These are phyloP conservation scores for Xerocomellus dryophilus DNA, from an alignment of 768 basidiomycete genomes.

Conservation along the genomic window DNA sequence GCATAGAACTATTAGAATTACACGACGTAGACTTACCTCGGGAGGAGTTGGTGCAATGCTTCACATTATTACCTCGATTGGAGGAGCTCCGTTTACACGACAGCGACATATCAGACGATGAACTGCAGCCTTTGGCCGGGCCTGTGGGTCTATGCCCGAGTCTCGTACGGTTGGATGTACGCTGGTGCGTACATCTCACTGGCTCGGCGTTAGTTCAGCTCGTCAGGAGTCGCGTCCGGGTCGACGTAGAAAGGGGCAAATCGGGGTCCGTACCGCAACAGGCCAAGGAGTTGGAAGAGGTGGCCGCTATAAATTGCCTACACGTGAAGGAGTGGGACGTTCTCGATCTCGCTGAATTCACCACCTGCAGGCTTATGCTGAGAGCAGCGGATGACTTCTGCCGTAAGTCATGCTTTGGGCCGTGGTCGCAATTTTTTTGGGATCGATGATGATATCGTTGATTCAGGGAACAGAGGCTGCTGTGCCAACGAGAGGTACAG, in stretches of 20 bases:
- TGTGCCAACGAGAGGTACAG: constrained; percentile 57
- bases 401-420: constrained; percentile 38
- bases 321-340: constrained; percentile 55
- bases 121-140: constrained; percentile 39
- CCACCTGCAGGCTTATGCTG: constrained; percentile 46
- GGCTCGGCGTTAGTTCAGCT: constrained; percentile 50
- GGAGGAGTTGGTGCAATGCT: constrained; percentile 36
- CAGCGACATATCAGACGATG: constrained; percentile 51
- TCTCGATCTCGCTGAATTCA: constrained; percentile 45
- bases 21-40: constrained; percentile 46
- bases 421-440: neutral
- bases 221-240: constrained; percentile 39
- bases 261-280: constrained; percentile 1
- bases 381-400: constrained; percentile 47
- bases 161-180: constrained; percentile 49
- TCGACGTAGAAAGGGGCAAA: neutral
- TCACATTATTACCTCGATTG: constrained; percentile 38
- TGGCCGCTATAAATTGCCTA: constrained; percentile 56
- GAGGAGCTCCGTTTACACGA: constrained; percentile 54
- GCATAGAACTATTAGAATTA: constrained; percentile 44
- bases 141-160: constrained; percentile 43
- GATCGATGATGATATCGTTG: neutral
- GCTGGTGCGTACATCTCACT: constrained; percentile 57
- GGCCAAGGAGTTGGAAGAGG: constrained; percentile 37
- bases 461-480: constrained; percentile 44